Base-by-base conservation (phyloP, 2,329 filamentous ascomycete genomes). In the Tricladium varicosporioides region DNA sequence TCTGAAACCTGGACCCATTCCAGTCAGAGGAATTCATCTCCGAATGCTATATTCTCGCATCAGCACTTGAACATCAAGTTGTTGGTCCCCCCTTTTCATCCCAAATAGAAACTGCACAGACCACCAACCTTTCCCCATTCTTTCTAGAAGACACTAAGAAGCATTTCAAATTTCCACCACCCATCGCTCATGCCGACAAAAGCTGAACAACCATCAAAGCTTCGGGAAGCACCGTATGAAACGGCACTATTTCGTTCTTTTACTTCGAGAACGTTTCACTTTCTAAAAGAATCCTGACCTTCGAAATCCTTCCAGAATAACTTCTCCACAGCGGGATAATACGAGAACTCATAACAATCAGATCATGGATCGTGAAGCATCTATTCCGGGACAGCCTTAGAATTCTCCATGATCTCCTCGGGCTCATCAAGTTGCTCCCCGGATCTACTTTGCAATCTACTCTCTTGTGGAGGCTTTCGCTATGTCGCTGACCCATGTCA, bases 71-170 rank as follows among this genome's bases (percentile, higher is more conserved):
- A 19, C 5, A 47, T 15, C 22, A 27, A 9, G 46, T 22, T 5
- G 13, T 9, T 5, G 14, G 22, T 48, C 46, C 8, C 15, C 16
- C 16, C 10, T 18, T 19, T 19, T 19, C 33, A 16, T 22, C 32
- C 8, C 48, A 43, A n/a, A 48, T 31, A 11, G 22, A 22, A 27
- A 18, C 16, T 27, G 53, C 53, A 50, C 53, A 49, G 53, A 50
- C 53, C 47, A 44, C 18, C 14, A 14, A 18, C 18, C 31, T 33
- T 8, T 42, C 27, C 22, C 22, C 22, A 27, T 27, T 27, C 22
- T 19, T 60, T 60, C 51, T 16, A 54, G 58, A 60, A 60, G 48
- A 50, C 58, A 53, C 58, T 51, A 58, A 60, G 55, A 57, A 56
- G 27, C 46, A 51, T 42, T 27, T 47, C 46, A 40, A 55, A 50